Conservation (phyloP, 257 asterid species). For the Ehretia macrophylla region DNA sequence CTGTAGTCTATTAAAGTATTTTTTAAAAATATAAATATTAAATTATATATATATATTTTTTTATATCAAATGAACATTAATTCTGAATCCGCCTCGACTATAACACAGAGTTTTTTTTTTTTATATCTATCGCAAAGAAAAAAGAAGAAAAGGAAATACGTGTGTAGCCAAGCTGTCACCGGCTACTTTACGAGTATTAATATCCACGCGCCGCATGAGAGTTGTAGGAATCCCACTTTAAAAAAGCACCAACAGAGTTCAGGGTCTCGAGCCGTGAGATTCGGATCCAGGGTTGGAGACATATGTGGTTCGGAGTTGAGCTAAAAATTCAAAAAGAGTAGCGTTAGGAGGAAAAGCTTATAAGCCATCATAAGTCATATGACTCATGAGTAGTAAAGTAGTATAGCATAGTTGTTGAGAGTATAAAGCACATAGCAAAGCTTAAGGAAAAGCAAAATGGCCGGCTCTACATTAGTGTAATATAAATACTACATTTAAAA, state of each 20-base stretch:
- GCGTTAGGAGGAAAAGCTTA: conserved; percentile 32
- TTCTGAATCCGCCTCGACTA: too few species aligned
- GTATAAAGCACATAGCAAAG: conserved; percentile 35
- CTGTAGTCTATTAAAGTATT: too few species aligned
- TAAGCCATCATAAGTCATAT: conserved; percentile 4
- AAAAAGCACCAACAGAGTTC: conserved; percentile 16
- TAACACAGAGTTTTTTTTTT: too few species aligned
- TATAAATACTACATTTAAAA: neutral
- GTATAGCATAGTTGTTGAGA: conserved; percentile 15
- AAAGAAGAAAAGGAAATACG: neutral
- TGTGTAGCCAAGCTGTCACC: neutral
- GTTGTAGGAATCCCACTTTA: neutral
- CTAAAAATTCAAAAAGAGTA: conserved; percentile 12
- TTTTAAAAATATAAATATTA: too few species aligned
- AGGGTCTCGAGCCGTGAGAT: conserved; percentile 39
- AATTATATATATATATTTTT: too few species aligned
- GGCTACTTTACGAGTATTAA: neutral
- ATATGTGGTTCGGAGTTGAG: conserved; percentile 17
- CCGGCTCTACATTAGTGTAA: neutral
- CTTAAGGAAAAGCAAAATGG: neutral
- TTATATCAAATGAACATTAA: too few species aligned
- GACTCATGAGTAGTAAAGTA: neutral
- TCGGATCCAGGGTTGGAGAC: conserved; percentile 49
- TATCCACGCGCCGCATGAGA: conserved; percentile 12
- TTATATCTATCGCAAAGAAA: too few species aligned